phyloP scores from a whole-genome alignment of 805 yeast species.

The Isabelozyma gotoi region DNA sequence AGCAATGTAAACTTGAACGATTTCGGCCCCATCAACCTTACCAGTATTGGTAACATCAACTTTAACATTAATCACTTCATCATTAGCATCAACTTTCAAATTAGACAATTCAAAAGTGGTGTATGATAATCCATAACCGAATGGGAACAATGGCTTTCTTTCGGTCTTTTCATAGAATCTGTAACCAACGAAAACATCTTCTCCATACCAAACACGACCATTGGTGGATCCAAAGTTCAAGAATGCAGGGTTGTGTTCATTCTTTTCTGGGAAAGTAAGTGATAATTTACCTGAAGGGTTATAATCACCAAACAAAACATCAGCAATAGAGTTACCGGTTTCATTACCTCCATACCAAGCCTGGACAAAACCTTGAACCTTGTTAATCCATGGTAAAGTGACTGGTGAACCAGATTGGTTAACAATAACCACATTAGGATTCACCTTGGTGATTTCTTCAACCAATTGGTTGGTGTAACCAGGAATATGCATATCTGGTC shows the following conservation, averaged over 20 bases:
- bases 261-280: slow-evolving; percentile 51
- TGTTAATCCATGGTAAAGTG: slow-evolving; percentile 50
- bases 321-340: slow-evolving; percentile 58
- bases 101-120: slow-evolving; percentile 46
- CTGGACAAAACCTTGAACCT: slow-evolving; percentile 46
- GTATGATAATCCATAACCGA: slow-evolving; percentile 65
- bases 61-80: slow-evolving; percentile 25
- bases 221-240: slow-evolving; percentile 50
- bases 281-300: slow-evolving; percentile 63
- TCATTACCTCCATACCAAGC: slow-evolving; percentile 62
- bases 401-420: slow-evolving; percentile 65
- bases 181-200: slow-evolving; percentile 66
- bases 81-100: slow-evolving; percentile 29
- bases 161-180: slow-evolving; percentile 55
- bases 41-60: slow-evolving; percentile 52
- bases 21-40: slow-evolving; percentile 48
- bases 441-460: slow-evolving; percentile 42
- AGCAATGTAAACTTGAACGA: slow-evolving; percentile 53
- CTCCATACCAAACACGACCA: slow-evolving; percentile 61
- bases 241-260: slow-evolving; percentile 57
- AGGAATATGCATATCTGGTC: slow-evolving; percentile 52
- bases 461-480: slow-evolving; percentile 46
- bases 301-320: slow-evolving; percentile 57
- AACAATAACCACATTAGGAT: slow-evolving; percentile 52
- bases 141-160: slow-evolving; percentile 52